Conservation (phyloP, 2,329 filamentous ascomycete species). For the Davidsoniella virescens region DNA sequence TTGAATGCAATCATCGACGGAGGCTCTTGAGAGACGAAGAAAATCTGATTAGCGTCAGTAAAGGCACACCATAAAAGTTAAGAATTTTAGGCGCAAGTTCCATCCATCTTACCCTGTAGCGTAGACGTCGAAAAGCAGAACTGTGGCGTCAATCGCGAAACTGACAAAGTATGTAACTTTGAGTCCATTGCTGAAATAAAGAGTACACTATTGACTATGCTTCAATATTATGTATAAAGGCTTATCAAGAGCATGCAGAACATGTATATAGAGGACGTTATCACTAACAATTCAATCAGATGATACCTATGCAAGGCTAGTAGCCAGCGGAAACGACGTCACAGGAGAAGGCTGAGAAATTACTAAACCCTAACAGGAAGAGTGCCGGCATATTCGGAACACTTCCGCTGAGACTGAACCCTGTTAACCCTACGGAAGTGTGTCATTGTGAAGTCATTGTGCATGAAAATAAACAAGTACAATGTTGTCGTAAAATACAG, state of each 20-base stretch:
- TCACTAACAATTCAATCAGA: no score
- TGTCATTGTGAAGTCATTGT: background rate
- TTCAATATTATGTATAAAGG: no score
- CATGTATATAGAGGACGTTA: no score
- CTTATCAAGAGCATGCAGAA: no score
- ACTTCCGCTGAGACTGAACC: background rate
- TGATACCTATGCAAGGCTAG: no score
- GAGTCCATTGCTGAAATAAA: background rate
- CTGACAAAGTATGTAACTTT: background rate
- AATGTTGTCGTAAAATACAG: no score
- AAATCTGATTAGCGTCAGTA: constrained; percentile 47
- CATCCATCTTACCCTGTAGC: constrained; percentile 41
- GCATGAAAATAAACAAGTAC: no score
- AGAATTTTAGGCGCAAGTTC: background rate
- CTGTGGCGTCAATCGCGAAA: constrained; percentile 41
- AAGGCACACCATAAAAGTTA: background rate
- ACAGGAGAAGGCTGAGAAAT: background rate
- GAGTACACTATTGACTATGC: no score
- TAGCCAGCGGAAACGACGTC: background rate
- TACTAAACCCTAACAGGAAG: background rate
- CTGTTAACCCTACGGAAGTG: background rate
- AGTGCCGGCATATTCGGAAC: background rate
- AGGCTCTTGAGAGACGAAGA: constrained; percentile 64
- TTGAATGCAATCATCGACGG: constrained; percentile 83
- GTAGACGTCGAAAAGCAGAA: constrained; percentile 61